Base-by-base conservation (phyloP, 306 rosid species). In the Vigna mungo region DNA sequence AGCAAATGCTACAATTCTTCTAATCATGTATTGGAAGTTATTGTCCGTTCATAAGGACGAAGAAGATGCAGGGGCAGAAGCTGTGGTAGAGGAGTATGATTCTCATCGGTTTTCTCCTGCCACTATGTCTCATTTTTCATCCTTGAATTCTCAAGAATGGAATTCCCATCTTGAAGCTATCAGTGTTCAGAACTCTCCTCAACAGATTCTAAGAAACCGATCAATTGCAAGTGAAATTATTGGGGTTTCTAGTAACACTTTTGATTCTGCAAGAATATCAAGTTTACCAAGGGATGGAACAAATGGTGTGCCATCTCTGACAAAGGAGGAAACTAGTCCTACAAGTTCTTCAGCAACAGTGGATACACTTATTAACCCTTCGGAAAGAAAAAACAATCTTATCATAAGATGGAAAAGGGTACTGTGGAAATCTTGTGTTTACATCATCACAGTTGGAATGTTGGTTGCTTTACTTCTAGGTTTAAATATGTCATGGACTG, bases 81-180 rank as follows among this genome's bases (percentile, higher is more conserved):
- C 52, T 80, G 83, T 78, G 20, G 78, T 21, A 53, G 92, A 88
- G 18, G 91, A 82, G 1, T 81, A 83, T 7, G 74, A 66, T 67
- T 92, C 92, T 34, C 93, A 88, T 68, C 65, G 86, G 77, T 90
- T 92, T 85, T 87, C 93, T 34, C 97, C 96, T 2, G 96, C 90
- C 41, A 88, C 85, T 16, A 64, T 90, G 83, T 85, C 95, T 55
- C 93, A 85, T 71, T 21, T 46, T 21, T 23, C 90, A 67, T 85
- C 92, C 71, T 41, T 66, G 2, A 81, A 78, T 72, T 82, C 91
- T 41, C 88, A 76, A 32, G 92, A 86, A 27, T 75, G 75, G 80
- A 79, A 77, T 71, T 59, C 82, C 27, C 39, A 70, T 62, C 58
- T 82, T 23, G 90, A 88, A 25, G 46, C 17, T 27, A 20, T 49